Conservation (phyloP, 1,139 yeast genomes). For the Geotrichum restrictum region DNA sequence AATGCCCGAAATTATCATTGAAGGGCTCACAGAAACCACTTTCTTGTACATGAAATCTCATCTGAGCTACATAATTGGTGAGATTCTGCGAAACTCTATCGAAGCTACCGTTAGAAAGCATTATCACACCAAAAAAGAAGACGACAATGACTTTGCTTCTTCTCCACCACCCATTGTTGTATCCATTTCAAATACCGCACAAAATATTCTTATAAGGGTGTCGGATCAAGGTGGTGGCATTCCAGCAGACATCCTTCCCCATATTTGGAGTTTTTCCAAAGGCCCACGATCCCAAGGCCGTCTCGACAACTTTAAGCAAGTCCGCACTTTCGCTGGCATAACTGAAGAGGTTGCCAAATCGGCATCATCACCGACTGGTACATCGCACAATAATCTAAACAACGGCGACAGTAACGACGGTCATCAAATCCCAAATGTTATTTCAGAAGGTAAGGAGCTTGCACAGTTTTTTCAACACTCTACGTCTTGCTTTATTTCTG, state of each 20-base stretch:
- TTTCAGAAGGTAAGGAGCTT: not conserved
- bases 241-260: slow-evolving; percentile 51
- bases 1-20: slow-evolving; percentile 71
- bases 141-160: slow-evolving; percentile 27
- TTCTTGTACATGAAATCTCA: slow-evolving; percentile 86
- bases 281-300: slow-evolving; percentile 35
- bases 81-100: slow-evolving; percentile 74
- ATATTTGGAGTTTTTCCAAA: slow-evolving; percentile 72
- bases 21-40: slow-evolving; percentile 55
- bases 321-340: slow-evolving; percentile 43
- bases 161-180: slow-evolving; percentile 67
- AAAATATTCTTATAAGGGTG: slow-evolving; percentile 67
- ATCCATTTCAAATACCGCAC: slow-evolving; percentile 62
- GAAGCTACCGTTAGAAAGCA: slow-evolving; percentile 65
- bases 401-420: too few relatives aligned
- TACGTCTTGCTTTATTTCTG: not conserved
- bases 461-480: slow-evolving; percentile 8
- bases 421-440: not conserved
- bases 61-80: slow-evolving; percentile 79
- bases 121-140: slow-evolving; percentile 24
- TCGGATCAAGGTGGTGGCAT: slow-evolving; percentile 92
- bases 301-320: slow-evolving; percentile 33
- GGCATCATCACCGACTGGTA: too few relatives aligned
- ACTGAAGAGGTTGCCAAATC: slow-evolving; percentile 30
- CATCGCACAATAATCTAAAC: not conserved